A percentile compares a stretch with the other conserved stretches of the same genome.
Evolutionary conservation across 2,329 filamentous ascomycete species (phyloP).

Genomic region (Pseudogymnoascus sp.): DNA sequence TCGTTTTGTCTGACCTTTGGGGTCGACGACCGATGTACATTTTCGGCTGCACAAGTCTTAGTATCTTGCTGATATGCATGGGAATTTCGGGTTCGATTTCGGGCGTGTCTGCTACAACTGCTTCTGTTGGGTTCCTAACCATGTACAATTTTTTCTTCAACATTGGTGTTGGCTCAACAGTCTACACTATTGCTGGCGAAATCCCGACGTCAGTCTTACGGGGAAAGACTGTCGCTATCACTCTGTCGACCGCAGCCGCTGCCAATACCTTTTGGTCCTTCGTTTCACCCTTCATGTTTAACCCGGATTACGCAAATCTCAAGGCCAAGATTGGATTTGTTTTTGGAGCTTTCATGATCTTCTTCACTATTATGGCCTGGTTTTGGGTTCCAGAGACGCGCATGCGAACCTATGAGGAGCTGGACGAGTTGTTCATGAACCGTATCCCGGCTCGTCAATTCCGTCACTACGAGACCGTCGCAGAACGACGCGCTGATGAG

Average conservation of each 20-base stretch:
- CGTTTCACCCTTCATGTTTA: conserved; percentile 33
- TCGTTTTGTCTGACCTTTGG: conserved; percentile 10
- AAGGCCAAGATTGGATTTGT: conserved; percentile 36
- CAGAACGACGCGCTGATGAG: not conserved
- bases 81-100: conserved; percentile 22
- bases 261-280: conserved; percentile 27
- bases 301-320: conserved; percentile 32
- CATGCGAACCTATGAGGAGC: conserved; percentile 18
- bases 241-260: conserved; percentile 15
- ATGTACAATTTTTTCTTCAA: conserved; percentile 12
- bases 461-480: conserved; percentile 4
- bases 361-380: conserved; percentile 30
- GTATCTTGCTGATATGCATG: conserved; percentile 25
- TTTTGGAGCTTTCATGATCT: conserved; percentile 30
- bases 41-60: conserved; percentile 21
- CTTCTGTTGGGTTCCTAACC: conserved; percentile 13
- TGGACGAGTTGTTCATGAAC: conserved; percentile 19
- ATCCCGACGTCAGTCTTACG: conserved; percentile 20
- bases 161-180: conserved; percentile 19
- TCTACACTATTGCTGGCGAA: conserved; percentile 23
- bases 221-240: conserved; percentile 21
- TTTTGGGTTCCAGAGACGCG: conserved; percentile 33
- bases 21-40: conserved; percentile 28
- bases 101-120: conserved; percentile 20
- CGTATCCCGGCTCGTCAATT: conserved; percentile 16